phyloP scores from a whole-genome alignment of 768 basidiomycete species.

The Sarcodon sp. region DNA sequence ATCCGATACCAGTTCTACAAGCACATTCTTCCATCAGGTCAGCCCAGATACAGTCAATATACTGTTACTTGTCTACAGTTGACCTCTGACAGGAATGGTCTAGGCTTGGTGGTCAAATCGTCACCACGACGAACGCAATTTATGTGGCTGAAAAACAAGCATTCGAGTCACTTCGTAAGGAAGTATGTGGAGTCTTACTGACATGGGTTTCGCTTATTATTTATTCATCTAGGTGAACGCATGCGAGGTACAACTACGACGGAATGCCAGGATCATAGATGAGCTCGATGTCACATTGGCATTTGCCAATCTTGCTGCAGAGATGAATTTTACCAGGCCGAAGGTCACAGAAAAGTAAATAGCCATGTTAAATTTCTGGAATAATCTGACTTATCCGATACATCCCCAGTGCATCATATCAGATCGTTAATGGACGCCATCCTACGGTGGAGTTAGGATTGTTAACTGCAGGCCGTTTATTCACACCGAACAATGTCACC shows the following conservation, averaged over 20 bases:
- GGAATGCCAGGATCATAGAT: constrained; percentile 69
- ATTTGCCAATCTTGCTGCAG: constrained; percentile 70
- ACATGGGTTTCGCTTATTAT: neutral
- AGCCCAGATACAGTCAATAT: constrained; percentile 2
- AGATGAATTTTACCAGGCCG: constrained; percentile 69
- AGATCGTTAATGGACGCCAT: constrained; percentile 76
- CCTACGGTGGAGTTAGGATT: constrained; percentile 89
- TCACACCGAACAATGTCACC: constrained; percentile 72
- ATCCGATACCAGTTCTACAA: constrained; percentile 52
- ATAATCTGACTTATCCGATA: neutral
- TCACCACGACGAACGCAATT: constrained; percentile 42
- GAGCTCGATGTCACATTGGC: constrained; percentile 79
- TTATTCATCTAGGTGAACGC: constrained; percentile 40
- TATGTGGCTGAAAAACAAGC: constrained; percentile 53
- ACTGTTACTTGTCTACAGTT: neutral
- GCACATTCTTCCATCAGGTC: constrained; percentile 57
- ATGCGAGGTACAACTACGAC: constrained; percentile 41
- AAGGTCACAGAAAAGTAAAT: constrained; percentile 56
- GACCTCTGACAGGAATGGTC: constrained; percentile 50
- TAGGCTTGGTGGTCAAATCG: constrained; percentile 53
- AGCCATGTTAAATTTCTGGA: neutral
- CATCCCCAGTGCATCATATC: constrained; percentile 34
- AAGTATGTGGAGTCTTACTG: constrained; percentile 28
- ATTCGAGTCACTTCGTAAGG: constrained; percentile 53
- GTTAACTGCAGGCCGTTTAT: constrained; percentile 56